A percentile compares a stretch with the other conserved stretches of the same genome.
These are phyloP conservation scores for Rhynchosporium graminicola DNA, from an alignment of 2,329 filamentous ascomycete genomes.

Conservation along the genomic window DNA sequence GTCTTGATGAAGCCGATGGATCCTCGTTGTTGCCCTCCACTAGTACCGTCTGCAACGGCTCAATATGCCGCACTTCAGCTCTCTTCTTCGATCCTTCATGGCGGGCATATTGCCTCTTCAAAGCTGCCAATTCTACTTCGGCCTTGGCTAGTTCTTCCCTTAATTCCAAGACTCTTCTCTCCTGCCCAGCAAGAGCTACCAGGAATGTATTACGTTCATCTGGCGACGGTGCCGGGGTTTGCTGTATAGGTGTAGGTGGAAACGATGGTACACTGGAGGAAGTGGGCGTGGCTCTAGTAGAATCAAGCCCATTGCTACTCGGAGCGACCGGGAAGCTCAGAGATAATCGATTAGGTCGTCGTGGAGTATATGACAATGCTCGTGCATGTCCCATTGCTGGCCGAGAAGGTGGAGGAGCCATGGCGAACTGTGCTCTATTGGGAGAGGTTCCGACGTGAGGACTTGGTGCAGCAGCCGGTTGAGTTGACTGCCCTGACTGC, in stretches of 20 bases:
- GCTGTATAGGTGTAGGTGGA: slow-evolving; percentile 35
- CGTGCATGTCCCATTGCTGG: slow-evolving; percentile 30
- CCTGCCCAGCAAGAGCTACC: slow-evolving; percentile 87
- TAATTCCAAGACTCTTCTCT: slow-evolving; percentile 85
- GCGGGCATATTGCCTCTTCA: slow-evolving; percentile 83
- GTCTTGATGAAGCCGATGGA: slow-evolving; percentile 28
- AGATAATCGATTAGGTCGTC: slow-evolving; percentile 39
- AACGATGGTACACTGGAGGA: slow-evolving; percentile 35
- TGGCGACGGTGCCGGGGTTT: slow-evolving; percentile 30
- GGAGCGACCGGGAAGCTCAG: slow-evolving; percentile 40
- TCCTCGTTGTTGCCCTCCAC: slow-evolving; percentile 32
- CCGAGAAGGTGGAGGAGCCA: slow-evolving; percentile 31
- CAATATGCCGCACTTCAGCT: slow-evolving; percentile 61
- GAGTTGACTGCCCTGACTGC: slow-evolving; percentile 31
- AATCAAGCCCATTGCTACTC: slow-evolving; percentile 31
- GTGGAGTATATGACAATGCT: slow-evolving; percentile 35
- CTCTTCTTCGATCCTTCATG: slow-evolving; percentile 78
- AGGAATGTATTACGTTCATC: slow-evolving; percentile 57
- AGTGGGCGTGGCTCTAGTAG: slow-evolving; percentile 35
- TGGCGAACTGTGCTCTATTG: slow-evolving; percentile 33
- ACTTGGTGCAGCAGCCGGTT: slow-evolving; percentile 32
- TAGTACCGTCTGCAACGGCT: slow-evolving; percentile 50
- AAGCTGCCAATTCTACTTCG: slow-evolving; percentile 69
- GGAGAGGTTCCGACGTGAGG: slow-evolving; percentile 36
- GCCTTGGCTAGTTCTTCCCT: slow-evolving; percentile 86